phyloP scores from a whole-genome alignment of 2,329 filamentous ascomycete genomes.

The Pestalotiopsis sp. region DNA sequence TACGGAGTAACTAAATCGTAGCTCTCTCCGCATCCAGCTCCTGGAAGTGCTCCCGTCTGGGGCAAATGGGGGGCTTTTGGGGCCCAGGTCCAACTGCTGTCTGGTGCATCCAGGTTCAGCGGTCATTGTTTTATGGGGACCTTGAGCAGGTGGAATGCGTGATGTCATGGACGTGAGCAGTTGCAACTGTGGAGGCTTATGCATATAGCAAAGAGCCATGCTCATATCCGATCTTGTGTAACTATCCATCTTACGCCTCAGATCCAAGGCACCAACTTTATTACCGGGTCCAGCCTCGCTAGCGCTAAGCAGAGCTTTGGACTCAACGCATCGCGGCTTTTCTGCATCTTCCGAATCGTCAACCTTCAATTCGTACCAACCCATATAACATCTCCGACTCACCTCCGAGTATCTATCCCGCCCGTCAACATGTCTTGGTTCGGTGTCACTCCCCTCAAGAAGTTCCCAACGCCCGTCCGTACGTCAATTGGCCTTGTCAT shows the following conservation, averaged over 20 bases:
- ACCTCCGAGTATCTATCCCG: slow-evolving; percentile 35
- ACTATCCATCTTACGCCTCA: not conserved
- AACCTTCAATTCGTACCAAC: slow-evolving; percentile 13
- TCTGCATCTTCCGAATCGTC: slow-evolving; percentile 8
- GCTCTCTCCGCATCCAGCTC: slow-evolving; percentile 20
- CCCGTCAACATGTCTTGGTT: slow-evolving; percentile 73
- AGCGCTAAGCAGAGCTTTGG: slow-evolving; percentile 10
- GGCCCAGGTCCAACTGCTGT: not conserved
- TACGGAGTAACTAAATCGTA: not conserved
- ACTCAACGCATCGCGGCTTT: slow-evolving; percentile 13
- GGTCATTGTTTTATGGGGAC: not conserved
- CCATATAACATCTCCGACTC: slow-evolving; percentile 36
- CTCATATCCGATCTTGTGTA: not conserved
- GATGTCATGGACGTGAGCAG: not conserved
- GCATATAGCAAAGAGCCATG: not conserved
- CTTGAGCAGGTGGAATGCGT: not conserved
- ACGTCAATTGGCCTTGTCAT: slow-evolving; percentile 49
- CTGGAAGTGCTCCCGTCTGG: slow-evolving; percentile 12
- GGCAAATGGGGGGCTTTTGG: not conserved
- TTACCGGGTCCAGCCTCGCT: slow-evolving; percentile 6
- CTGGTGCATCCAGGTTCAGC: not conserved
- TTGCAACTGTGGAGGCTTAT: not conserved
- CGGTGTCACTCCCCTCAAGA: slow-evolving; percentile 69
- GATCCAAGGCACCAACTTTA: slow-evolving; percentile 1
- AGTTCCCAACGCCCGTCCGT: slow-evolving; percentile 80